phyloP scores from a whole-genome alignment of 352 stramenopile genomes.

The Phytophthora capsici region DNA sequence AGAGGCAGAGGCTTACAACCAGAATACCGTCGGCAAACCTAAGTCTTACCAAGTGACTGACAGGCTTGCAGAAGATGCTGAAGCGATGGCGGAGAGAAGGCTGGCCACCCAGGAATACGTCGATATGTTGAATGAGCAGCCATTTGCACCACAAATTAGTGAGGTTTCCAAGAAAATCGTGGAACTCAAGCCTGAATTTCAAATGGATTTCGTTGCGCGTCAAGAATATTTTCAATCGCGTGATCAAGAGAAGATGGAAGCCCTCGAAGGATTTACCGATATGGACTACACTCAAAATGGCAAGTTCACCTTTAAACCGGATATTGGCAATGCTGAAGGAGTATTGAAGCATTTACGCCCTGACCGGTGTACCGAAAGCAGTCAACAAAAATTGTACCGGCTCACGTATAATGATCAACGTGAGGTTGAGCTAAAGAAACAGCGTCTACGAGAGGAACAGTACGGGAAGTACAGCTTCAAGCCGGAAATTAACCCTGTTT shows the following conservation, averaged over 20 bases:
- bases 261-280: conserved; percentile 56
- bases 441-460: conserved; percentile 59
- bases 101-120: conserved; percentile 76
- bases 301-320: conserved; percentile 67
- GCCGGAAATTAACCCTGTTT: conserved; percentile 80
- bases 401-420: conserved; percentile 74
- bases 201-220: conserved; percentile 76
- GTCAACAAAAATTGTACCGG: conserved; percentile 63
- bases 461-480: conserved; percentile 77
- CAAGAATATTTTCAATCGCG: conserved; percentile 73
- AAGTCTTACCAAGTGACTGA: conserved; percentile 52
- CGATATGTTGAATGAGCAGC: conserved; percentile 61
- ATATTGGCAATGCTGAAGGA: conserved; percentile 77
- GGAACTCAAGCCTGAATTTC: conserved; percentile 72
- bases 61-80: conserved; percentile 59
- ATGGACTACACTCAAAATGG: conserved; percentile 40
- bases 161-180: conserved; percentile 59
- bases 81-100: conserved; percentile 50
- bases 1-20: conserved; percentile 13
- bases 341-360: conserved; percentile 74
- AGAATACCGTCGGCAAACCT: neutral
- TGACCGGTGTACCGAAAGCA: conserved; percentile 64
- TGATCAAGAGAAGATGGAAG: conserved; percentile 66
- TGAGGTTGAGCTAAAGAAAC: conserved; percentile 64
- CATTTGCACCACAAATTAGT: conserved; percentile 69